These are phyloP conservation scores for Bolboschoenus planiculmis DNA, from an alignment of 176 grass and related monocot genomes.

Conservation along the genomic window DNA sequence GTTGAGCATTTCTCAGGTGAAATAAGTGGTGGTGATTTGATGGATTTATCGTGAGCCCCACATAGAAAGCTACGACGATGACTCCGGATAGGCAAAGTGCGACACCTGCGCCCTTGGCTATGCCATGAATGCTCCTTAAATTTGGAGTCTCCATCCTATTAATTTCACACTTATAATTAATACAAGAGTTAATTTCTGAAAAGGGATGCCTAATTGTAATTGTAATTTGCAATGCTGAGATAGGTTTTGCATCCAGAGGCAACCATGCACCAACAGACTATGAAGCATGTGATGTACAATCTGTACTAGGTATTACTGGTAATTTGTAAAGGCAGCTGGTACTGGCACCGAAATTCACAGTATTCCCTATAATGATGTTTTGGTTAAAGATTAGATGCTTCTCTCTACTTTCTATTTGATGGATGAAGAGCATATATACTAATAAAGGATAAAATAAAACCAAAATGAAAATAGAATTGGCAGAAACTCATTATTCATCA, in stretches of 20 bases:
- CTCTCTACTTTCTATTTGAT: too few species aligned
- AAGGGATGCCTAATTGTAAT: not conserved
- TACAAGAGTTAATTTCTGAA: not conserved
- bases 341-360: too few species aligned
- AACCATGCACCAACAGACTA: too few species aligned
- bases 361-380: too few species aligned
- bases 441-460: too few species aligned
- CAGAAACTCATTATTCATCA: too few species aligned
- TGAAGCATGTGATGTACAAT: too few species aligned
- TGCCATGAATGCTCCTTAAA: constrained; percentile 20
- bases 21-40: constrained; percentile 7
- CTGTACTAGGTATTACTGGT: too few species aligned
- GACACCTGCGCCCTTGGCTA: constrained; percentile 11
- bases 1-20: not conserved
- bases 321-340: too few species aligned
- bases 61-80: constrained; percentile 32
- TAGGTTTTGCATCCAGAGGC: not conserved
- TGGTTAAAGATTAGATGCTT: too few species aligned
- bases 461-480: too few species aligned
- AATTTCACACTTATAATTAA: not conserved
- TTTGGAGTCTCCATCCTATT: constrained; percentile 19
- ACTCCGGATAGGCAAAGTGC: constrained; percentile 26
- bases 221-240: not conserved
- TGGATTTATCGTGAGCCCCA: not conserved
- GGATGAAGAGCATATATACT: too few species aligned